A percentile compares a stretch with the other conserved stretches of the same genome.
Conservation (phyloP, 768 basidiomycete species). For the Rhizopogon salebrosus region DNA sequence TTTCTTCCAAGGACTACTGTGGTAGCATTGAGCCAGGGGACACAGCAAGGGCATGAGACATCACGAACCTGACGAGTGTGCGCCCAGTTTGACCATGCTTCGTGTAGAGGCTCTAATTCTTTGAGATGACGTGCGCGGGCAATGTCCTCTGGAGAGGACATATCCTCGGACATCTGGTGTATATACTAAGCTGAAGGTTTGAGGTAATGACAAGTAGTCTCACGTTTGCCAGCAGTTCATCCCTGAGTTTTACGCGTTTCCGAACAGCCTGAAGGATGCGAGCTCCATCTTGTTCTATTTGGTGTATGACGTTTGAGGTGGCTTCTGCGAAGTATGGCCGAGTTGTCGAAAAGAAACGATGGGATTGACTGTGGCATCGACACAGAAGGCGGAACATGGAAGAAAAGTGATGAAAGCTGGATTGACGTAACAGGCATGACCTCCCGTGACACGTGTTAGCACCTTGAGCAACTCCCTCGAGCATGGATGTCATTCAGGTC, state of each 20-base stretch:
- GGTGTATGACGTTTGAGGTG: slow-evolving; percentile 10
- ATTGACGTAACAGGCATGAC: no score
- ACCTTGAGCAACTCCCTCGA: not conserved
- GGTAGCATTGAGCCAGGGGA: slow-evolving; percentile 10
- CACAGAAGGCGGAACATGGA: slow-evolving; percentile 5
- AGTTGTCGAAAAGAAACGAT: not conserved
- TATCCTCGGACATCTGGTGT: slow-evolving; percentile 45
- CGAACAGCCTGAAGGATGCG: slow-evolving; percentile 52
- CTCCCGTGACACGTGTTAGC: not conserved
- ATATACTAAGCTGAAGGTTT: not conserved
- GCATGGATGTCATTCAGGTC: slow-evolving; percentile 11
- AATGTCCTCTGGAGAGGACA: slow-evolving; percentile 54
- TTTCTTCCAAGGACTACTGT: slow-evolving; percentile 64
- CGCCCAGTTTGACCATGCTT: slow-evolving; percentile 65
- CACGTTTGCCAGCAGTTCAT: slow-evolving; percentile 41
- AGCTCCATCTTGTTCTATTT: slow-evolving; percentile 38
- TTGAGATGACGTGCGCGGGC: slow-evolving; percentile 55
- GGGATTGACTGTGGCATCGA: not conserved
- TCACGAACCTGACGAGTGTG: slow-evolving; percentile 51
- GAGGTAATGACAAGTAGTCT: not conserved
- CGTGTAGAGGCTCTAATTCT: slow-evolving; percentile 61
- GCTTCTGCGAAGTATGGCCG: slow-evolving; percentile 1
- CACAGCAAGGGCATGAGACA: not conserved
- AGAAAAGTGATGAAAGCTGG: not conserved
- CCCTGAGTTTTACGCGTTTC: slow-evolving; percentile 48